Base-by-base conservation (phyloP, 768 basidiomycete genomes). In the Floccularia luteovirens region DNA sequence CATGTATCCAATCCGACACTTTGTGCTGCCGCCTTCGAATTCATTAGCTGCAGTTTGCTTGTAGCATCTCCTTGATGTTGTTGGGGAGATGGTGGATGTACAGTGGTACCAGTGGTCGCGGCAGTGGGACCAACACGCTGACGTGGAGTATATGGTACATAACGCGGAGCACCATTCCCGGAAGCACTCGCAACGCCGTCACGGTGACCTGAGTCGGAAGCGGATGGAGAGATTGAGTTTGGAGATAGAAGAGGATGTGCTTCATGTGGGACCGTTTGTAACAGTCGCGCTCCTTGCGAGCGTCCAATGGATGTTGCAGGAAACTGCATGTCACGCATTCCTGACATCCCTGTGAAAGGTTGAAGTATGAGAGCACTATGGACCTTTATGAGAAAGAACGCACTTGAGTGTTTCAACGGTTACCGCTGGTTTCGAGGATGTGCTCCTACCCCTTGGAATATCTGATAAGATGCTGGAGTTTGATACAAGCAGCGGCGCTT, bases 81-180 rank as follows among this genome's bases (percentile, higher is more conserved):
- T 25, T 68, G 70, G 39, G 66, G 70, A 20, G 67, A 65, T 12
- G 69, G 53, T 0, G 75, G 61, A 40, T 70, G 48, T 50, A 69
- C 43, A 53, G 73, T 72, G 2, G 75, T 72, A 20, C 71, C 70
- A 8, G 74, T 70, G 8, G 74, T 67, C 10, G 69, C 57, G 6
- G 67, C 65, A 13, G 68, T 60, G 14, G 67, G 58, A 12, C 62
- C 52, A 19, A 64, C 59, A 31, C 82, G 76, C 31, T 87, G 85
- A 17, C 80, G 62, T 1, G 87, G 86, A 1, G 84, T 89, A 48
- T 90, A 89, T 1, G 85, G 79, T 1, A 82, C 74, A 61, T 89
- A 90, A 45, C 71, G 70, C 8, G 76, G 66, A 3, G 56, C 42
- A 6, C 46, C 49, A 24, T 46, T 48, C 10, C 46, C 54, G n/a